These are phyloP conservation scores for Aphanomyces astaci DNA, from an alignment of 352 stramenopile genomes.

Conservation along the genomic window DNA sequence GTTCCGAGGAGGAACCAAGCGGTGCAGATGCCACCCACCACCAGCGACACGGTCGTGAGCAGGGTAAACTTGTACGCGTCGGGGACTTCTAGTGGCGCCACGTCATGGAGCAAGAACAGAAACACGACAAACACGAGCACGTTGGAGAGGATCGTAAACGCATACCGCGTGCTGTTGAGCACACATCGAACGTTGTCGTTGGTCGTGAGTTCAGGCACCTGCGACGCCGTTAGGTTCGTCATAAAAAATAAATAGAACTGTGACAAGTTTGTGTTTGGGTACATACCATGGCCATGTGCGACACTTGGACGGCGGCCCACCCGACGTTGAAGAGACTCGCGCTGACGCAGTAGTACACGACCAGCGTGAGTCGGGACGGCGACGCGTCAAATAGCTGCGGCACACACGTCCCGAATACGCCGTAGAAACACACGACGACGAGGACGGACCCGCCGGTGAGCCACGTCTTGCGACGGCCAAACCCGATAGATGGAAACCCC, in stretches of 20 bases:
- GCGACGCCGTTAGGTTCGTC: neutral
- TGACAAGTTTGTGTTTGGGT: too few species aligned
- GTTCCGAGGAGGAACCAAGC: conserved; percentile 61
- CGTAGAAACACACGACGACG: conserved; percentile 79
- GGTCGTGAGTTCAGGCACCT: conserved; percentile 64
- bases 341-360: conserved; percentile 68
- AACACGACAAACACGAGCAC: conserved; percentile 78
- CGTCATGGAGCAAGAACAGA: conserved; percentile 49
- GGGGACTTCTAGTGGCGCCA: conserved; percentile 51
- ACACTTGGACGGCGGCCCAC: conserved; percentile 77
- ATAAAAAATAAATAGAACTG: too few species aligned
- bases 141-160: conserved; percentile 83
- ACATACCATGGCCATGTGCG: conserved; percentile 75
- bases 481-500: conserved; percentile 50
- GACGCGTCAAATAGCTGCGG: conserved; percentile 46
- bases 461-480: conserved; percentile 73
- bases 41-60: conserved; percentile 57
- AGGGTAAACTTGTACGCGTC: conserved; percentile 71
- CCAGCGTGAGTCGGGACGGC: conserved; percentile 48
- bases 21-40: conserved; percentile 53
- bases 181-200: conserved; percentile 74
- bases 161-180: conserved; percentile 76
- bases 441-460: conserved; percentile 52
- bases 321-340: conserved; percentile 79
- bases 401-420: conserved; percentile 63